A percentile compares a stretch with the other conserved stretches of the same genome.
Evolutionary conservation across 352 stramenopile species (phyloP).

Genomic region (Halophytophthora batemanensis): DNA sequence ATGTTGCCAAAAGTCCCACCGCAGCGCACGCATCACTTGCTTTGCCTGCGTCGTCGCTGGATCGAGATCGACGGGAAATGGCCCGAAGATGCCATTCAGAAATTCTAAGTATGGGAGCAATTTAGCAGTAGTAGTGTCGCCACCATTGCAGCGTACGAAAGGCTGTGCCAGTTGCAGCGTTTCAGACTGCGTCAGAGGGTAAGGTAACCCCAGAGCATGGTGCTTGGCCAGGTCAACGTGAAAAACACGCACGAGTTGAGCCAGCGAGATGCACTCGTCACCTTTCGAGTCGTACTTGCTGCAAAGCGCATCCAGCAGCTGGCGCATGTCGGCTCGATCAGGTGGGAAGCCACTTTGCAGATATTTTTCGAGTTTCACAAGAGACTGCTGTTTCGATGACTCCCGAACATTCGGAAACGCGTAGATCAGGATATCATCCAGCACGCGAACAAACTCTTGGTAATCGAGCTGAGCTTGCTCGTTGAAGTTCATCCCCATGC

Average conservation of each 20-base stretch:
- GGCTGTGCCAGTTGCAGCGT: constrained; percentile 23
- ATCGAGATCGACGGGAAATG: constrained; percentile 3
- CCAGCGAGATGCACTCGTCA: constrained; percentile 31
- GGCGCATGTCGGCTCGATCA: constrained; percentile 5
- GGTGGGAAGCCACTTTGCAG: constrained; percentile 37
- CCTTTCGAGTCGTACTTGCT: constrained; percentile 46
- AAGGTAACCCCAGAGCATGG: constrained; percentile 26
- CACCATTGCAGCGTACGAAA: constrained; percentile 11
- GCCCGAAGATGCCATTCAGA: constrained; percentile 33
- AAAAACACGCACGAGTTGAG: constrained; percentile 34
- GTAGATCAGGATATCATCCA: constrained; percentile 62
- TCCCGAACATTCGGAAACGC: constrained; percentile 20
- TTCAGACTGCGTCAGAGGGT: constrained; percentile 38
- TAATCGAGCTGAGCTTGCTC: constrained; percentile 46
- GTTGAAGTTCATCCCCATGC: constrained; percentile 64
- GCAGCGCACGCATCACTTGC: constrained; percentile 11
- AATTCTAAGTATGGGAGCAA: constrained; percentile 39
- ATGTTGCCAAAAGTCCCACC: constrained; percentile 36
- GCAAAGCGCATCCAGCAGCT: constrained; percentile 36
- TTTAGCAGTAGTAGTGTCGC: background rate
- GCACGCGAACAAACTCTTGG: constrained; percentile 41
- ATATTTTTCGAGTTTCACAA: constrained; percentile 36
- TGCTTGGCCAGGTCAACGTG: constrained; percentile 34
- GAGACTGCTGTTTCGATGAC: constrained; percentile 15
- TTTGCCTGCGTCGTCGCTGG: background rate